These are phyloP conservation scores for Jacaranda copaia DNA, from an alignment of 257 asterid species.

Conservation along the genomic window DNA sequence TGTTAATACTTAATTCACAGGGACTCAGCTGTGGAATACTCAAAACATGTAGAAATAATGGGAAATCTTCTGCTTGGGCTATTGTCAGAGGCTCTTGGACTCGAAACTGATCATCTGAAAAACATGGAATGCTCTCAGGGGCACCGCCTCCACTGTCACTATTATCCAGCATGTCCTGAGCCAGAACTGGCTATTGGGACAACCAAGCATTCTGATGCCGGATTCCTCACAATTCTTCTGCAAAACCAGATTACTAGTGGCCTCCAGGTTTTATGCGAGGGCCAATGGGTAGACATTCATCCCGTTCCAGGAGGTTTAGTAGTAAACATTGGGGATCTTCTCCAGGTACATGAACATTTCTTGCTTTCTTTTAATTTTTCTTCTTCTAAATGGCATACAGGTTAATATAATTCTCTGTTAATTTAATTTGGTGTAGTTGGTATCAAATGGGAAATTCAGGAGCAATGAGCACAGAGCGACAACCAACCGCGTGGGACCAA, in stretches of 20 bases:
- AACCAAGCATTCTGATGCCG: slow-evolving; percentile 35
- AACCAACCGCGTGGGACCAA: slow-evolving; percentile 44
- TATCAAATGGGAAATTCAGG: slow-evolving; percentile 44
- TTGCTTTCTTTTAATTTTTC: not conserved
- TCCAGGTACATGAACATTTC: slow-evolving; percentile 31
- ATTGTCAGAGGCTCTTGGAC: too few species aligned
- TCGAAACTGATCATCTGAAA: slow-evolving; percentile 30
- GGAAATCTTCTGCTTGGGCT: too few species aligned
- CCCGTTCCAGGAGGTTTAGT: slow-evolving; percentile 38
- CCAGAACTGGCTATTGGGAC: slow-evolving; percentile 38
- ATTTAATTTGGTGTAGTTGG: slow-evolving; percentile 27
- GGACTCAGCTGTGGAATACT: too few species aligned
- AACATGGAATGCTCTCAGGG: slow-evolving; percentile 33
- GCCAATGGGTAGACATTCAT: slow-evolving; percentile 35
- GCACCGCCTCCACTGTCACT: slow-evolving; percentile 15
- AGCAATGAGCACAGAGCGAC: slow-evolving; percentile 46
- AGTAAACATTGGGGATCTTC: slow-evolving; percentile 37
- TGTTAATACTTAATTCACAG: too few species aligned
- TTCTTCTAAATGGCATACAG: not conserved
- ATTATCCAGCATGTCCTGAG: slow-evolving; percentile 39
- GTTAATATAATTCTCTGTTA: not conserved
- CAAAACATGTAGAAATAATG: too few species aligned
- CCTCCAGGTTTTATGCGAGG: slow-evolving; percentile 35
- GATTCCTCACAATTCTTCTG: slow-evolving; percentile 38
- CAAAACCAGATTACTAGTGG: slow-evolving; percentile 29